phyloP scores from a whole-genome alignment of 139 green algal species.

The Picochlorum costavermella region DNA sequence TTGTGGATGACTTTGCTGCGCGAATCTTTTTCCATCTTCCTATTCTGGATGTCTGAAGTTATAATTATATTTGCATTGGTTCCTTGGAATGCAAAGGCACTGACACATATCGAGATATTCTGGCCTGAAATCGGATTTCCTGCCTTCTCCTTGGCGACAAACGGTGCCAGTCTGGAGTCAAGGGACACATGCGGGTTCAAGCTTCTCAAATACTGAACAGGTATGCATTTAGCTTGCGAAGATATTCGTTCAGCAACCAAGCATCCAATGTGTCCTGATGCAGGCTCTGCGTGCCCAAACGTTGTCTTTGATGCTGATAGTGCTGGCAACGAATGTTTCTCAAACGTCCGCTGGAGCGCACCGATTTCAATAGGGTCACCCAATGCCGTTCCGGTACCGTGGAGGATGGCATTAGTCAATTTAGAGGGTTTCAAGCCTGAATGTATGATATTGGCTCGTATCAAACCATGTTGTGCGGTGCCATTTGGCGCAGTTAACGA shows the following conservation, averaged over 20 bases:
- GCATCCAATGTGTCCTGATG: slow-evolving; percentile 35
- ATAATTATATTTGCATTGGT: slow-evolving; percentile 55
- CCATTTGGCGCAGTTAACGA: slow-evolving; percentile 80
- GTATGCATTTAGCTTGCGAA: neutral
- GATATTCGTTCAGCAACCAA: slow-evolving; percentile 21
- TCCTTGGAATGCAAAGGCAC: slow-evolving; percentile 47
- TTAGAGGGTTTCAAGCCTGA: neutral
- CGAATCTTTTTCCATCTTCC: too few species aligned
- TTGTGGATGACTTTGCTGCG: too few species aligned
- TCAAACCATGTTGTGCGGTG: slow-evolving; percentile 64
- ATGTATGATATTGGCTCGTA: slow-evolving; percentile 33
- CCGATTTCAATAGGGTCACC: slow-evolving; percentile 5
- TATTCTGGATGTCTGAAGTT: neutral
- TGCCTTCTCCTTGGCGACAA: neutral
- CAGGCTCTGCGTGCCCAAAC: slow-evolving; percentile 65
- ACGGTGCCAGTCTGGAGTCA: too few species aligned
- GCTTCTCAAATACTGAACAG: slow-evolving; percentile 27
- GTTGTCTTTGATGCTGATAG: slow-evolving; percentile 57
- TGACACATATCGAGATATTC: slow-evolving; percentile 8
- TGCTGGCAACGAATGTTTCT: neutral
- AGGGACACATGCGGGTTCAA: slow-evolving; percentile 44
- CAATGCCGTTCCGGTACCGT: slow-evolving; percentile 21
- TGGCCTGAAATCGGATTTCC: neutral
- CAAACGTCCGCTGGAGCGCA: neutral
- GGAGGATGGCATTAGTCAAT: neutral